Evolutionary conservation across 306 rosid species (phyloP).

Genomic region (Rosa chinensis): DNA sequence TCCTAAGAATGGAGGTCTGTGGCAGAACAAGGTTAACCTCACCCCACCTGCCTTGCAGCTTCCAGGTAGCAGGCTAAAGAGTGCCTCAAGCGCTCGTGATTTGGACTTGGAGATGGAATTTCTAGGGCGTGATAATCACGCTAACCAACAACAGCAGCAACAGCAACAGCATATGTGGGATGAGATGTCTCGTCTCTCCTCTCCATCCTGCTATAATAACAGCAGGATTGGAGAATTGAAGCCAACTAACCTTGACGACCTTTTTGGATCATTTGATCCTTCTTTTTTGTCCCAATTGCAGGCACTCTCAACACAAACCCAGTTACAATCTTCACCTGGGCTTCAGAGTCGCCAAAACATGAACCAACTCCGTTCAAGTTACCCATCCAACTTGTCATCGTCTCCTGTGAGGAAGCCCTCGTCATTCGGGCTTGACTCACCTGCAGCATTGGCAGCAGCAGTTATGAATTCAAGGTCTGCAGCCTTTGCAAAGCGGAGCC

Average conservation of each 20-base stretch:
- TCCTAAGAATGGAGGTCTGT: slow-evolving; percentile 78
- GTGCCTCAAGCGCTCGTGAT: slow-evolving; percentile 82
- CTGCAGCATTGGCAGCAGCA: slow-evolving; percentile 85
- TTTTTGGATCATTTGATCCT: slow-evolving; percentile 70
- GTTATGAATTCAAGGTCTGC: slow-evolving; percentile 93
- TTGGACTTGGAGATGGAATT: slow-evolving; percentile 79
- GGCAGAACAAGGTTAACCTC: slow-evolving; percentile 84
- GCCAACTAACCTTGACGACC: slow-evolving; percentile 84
- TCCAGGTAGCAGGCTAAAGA: slow-evolving; percentile 80
- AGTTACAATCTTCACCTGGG: slow-evolving; percentile 59
- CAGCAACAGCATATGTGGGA: slow-evolving; percentile 67
- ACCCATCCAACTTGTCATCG: slow-evolving; percentile 75
- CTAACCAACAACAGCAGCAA: slow-evolving; percentile 54
- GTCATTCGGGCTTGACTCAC: slow-evolving; percentile 67
- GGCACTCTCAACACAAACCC: slow-evolving; percentile 63
- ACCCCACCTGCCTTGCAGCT: slow-evolving; percentile 95
- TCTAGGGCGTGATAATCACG: slow-evolving; percentile 56
- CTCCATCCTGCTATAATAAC: slow-evolving; percentile 64
- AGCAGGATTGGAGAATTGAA: slow-evolving; percentile 67
- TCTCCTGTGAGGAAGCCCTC: slow-evolving; percentile 76
- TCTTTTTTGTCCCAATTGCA: slow-evolving; percentile 66
- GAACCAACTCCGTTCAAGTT: slow-evolving; percentile 90
- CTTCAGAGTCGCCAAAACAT: slow-evolving; percentile 79
- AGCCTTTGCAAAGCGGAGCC: slow-evolving; percentile 92
- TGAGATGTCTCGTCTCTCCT: slow-evolving; percentile 85